Percentiles rank a stretch among this genome's conserved stretches.
Conservation (phyloP, 2,329 filamentous ascomycete genomes). For the Paraphoma chrysanthemicola region DNA sequence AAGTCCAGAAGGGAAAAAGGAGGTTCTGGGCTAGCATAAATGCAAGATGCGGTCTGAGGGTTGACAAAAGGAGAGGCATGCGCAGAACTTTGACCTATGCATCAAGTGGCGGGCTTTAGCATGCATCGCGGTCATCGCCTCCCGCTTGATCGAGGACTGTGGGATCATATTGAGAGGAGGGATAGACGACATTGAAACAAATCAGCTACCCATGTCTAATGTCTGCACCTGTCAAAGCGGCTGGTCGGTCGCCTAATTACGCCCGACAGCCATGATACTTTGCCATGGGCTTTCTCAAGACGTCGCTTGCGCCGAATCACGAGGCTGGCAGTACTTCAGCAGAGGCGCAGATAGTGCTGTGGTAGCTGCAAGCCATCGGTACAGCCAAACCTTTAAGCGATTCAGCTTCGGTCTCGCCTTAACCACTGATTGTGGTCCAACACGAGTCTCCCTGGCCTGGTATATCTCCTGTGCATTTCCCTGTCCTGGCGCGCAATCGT, state of each 20-base stretch:
- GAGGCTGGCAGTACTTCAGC: slow-evolving; percentile 3
- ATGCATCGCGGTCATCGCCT: no score
- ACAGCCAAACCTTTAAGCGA: slow-evolving; percentile 8
- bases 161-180: no score
- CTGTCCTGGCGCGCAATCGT: not conserved
- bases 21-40: not conserved
- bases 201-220: not conserved
- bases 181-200: not conserved
- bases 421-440: not conserved
- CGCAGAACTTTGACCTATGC: not conserved
- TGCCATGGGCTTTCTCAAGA: no score
- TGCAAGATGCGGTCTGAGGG: not conserved
- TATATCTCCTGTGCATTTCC: slow-evolving; percentile 11
- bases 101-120: not conserved
- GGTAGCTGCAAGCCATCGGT: slow-evolving; percentile 8
- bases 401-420: slow-evolving; percentile 19
- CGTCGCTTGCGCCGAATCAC: not conserved
- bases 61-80: not conserved
- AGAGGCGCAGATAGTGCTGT: slow-evolving; percentile 14
- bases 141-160: no score
- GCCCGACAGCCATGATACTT: not conserved
- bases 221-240: not conserved
- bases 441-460: not conserved
- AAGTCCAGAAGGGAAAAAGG: slow-evolving; percentile 2
- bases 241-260: not conserved